These are phyloP conservation scores for Tripidium arundinaceum DNA, from an alignment of 202 grass and related monocot species.

Conservation along the genomic window DNA sequence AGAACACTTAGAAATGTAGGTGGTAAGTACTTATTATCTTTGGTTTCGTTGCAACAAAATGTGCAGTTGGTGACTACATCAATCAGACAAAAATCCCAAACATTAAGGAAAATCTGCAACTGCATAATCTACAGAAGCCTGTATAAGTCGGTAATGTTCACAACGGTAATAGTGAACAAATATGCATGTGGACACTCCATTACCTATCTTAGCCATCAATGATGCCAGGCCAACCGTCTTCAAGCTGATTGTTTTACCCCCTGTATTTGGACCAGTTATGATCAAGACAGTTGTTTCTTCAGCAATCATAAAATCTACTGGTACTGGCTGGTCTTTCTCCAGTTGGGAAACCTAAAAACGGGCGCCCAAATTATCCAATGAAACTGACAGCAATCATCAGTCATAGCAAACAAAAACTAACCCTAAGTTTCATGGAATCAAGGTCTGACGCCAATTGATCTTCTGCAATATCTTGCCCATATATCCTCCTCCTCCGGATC, in stretches of 20 bases:
- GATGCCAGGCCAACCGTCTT: conserved; percentile 76
- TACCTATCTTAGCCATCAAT: conserved; percentile 80
- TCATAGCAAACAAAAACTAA: conserved; percentile 30
- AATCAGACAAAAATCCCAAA: neutral
- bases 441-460: conserved; percentile 43
- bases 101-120: neutral
- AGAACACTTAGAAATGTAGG: conserved; percentile 2
- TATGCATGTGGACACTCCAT: neutral
- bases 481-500: conserved; percentile 64
- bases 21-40: neutral
- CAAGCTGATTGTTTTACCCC: conserved; percentile 84
- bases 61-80: neutral
- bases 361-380: conserved; percentile 37
- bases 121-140: neutral
- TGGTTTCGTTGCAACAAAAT: conserved; percentile 14
- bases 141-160: conserved; percentile 2
- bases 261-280: conserved; percentile 84
- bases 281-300: conserved; percentile 68
- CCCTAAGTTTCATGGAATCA: conserved; percentile 56
- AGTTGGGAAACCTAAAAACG: conserved; percentile 56
- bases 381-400: conserved; percentile 13
- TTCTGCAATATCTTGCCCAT: conserved; percentile 49
- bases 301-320: conserved; percentile 73
- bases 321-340: conserved; percentile 51
- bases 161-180: neutral